Evolutionary conservation across 1,284 basidiomycete genomes (phyloP), one percentile per base, ranked within the genome.

Genomic region (Ustilago lituana): DNA sequence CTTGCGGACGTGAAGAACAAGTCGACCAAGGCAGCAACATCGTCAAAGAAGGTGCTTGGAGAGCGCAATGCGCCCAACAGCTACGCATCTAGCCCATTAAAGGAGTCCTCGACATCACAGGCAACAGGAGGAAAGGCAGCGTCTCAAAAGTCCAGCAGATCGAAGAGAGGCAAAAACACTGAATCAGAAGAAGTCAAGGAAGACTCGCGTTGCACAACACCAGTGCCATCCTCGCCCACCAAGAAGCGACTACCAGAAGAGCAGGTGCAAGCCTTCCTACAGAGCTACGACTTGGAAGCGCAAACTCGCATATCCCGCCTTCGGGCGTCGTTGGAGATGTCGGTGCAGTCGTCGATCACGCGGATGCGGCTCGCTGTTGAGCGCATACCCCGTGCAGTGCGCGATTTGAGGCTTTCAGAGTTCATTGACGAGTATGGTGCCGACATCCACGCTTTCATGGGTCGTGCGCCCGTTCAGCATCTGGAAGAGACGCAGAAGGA

Each of bases 201-300:
- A 4, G 54, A 24, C 5, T 38, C 31, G 27, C 44, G 46, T 8
- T 31, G 22, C 7, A 52, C 57, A 20, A 60, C 62, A 36, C 60
- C 65, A 19, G 48, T 51, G 2, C 61, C 66, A 8, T 43, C 64
- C 5, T 67, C 58, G 5, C 53, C 56, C 2, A 27, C 23, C 2
- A 62, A 61, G 20, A 53, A 41, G 22, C 49, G 49, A 20, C 20
- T 76, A 27, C 70, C 73, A 11, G 70, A 76, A 40, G 67, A 67
- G 2, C 73, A 73, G 43, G 60, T 76, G 19, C 57, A 64, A 32
- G 44, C 55, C 6, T 73, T 57, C 29, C 53, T 76, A 11, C 49
- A 64, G 6, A 71, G 65, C 41, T 76, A 73, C 46, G 73, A 76
- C 41, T 35, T 76, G 11, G 70, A 76, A n/a, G 37, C 50, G 9